A percentile compares a stretch with the other conserved stretches of the same genome.
phyloP scores from a whole-genome alignment of 2,329 filamentous ascomycete species.

The Capronia epimyces region DNA sequence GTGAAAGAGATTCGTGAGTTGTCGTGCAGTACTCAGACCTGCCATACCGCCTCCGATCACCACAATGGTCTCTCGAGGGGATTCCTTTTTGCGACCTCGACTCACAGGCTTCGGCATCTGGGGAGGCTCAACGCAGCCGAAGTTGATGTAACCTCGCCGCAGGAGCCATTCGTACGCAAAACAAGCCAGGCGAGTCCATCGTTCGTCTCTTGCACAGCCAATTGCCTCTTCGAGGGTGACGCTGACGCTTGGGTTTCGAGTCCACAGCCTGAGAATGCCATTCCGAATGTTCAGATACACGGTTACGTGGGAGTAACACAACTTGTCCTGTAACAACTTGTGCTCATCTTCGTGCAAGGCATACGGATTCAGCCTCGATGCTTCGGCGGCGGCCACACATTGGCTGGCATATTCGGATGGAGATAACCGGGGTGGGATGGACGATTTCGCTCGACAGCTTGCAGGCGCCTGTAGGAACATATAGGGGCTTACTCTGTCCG shows the following conservation, averaged over 20 bases:
- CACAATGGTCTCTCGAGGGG: slow-evolving; percentile 66
- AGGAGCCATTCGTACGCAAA: slow-evolving; percentile 90
- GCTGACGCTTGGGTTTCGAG: slow-evolving; percentile 73
- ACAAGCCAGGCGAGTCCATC: slow-evolving; percentile 84
- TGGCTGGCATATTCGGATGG: slow-evolving; percentile 80
- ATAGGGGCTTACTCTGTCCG: slow-evolving; percentile 24
- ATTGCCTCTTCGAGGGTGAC: slow-evolving; percentile 81
- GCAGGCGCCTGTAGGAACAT: slow-evolving; percentile 32
- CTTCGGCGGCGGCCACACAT: slow-evolving; percentile 82
- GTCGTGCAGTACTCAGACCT: slow-evolving; percentile 83
- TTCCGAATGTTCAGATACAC: slow-evolving; percentile 96
- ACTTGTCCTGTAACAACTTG: slow-evolving; percentile 67
- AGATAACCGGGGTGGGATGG: slow-evolving; percentile 71
- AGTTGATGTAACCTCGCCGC: slow-evolving; percentile 91
- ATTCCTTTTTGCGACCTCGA: slow-evolving; percentile 41
- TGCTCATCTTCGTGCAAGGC: slow-evolving; percentile 82
- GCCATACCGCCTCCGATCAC: slow-evolving; percentile 93
- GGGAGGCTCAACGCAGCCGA: slow-evolving; percentile 77
- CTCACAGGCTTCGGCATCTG: slow-evolving; percentile 37
- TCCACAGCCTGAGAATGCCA: slow-evolving; percentile 85
- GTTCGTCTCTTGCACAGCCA: slow-evolving; percentile 78
- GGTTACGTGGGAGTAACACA: slow-evolving; percentile 84
- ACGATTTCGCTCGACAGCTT: slow-evolving; percentile 68
- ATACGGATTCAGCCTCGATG: slow-evolving; percentile 83
- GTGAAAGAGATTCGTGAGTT: slow-evolving; percentile 76